Evolutionary conservation across 2,329 filamentous ascomycete genomes (phyloP).

Genomic region (Gaeumannomyces tritici): DNA sequence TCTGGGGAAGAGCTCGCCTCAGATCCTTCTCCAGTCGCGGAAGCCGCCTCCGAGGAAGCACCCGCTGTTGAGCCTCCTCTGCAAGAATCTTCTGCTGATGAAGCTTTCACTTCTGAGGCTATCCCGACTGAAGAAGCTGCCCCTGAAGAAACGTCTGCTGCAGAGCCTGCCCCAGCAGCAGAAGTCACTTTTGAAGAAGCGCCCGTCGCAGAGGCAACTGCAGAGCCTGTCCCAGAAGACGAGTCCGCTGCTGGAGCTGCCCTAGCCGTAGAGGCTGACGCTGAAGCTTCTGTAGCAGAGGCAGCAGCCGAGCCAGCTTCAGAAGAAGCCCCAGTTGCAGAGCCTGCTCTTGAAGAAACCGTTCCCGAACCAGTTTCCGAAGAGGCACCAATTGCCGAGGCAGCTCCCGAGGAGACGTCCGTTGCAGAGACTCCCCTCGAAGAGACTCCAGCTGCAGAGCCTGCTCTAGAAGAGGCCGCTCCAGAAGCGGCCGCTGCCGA

Average conservation of each 20-base stretch:
- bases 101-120: background rate
- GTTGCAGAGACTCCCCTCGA: background rate
- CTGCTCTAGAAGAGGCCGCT: background rate
- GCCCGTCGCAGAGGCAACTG: slow-evolving; percentile 1
- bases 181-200: slow-evolving; percentile 6
- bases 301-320: background rate
- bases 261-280: too few species aligned
- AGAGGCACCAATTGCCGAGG: background rate
- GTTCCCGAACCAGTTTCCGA: background rate
- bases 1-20: too few species aligned
- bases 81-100: background rate
- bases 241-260: background rate
- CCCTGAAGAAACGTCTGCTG: background rate
- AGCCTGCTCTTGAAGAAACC: background rate
- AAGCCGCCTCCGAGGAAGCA: background rate
- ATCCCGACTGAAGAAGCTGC: background rate
- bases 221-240: background rate
- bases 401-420: background rate
- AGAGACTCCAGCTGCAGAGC: background rate
- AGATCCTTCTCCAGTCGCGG: too few species aligned
- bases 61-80: background rate
- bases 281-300: background rate
- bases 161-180: background rate
- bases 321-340: background rate
- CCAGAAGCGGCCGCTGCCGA: background rate